These are phyloP conservation scores for Penicillium sp. DNA, from an alignment of 2,329 filamentous ascomycete species.

Conservation along the genomic window DNA sequence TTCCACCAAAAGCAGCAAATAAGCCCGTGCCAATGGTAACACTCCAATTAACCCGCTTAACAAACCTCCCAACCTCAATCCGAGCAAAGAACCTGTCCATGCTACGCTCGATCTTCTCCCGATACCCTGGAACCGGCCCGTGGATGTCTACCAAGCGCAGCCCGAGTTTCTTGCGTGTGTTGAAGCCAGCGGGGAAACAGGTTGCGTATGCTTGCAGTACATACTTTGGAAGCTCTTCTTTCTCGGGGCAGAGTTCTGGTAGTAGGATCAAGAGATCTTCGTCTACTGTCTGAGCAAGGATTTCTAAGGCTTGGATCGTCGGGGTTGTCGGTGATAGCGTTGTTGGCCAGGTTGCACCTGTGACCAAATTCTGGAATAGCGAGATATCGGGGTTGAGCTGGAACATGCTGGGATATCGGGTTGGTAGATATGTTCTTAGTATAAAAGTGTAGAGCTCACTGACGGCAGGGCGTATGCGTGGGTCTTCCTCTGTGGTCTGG, in stretches of 20 bases:
- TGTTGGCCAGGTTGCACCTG: constrained; percentile 43
- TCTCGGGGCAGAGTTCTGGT: constrained; percentile 32
- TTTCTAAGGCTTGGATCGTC: constrained; percentile 45
- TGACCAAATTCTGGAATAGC: constrained; percentile 49
- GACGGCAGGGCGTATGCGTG: constrained; percentile 49
- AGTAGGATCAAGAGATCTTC: constrained; percentile 61
- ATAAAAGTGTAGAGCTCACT: constrained; percentile 55
- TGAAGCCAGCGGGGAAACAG: constrained; percentile 60
- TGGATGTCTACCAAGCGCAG: constrained; percentile 57
- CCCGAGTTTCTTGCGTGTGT: constrained; percentile 55
- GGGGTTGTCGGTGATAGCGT: constrained; percentile 31
- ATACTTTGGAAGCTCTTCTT: constrained; percentile 45
- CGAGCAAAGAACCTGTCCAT: constrained; percentile 63
- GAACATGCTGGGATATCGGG: constrained; percentile 57
- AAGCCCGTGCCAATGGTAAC: constrained; percentile 41
- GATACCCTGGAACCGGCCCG: constrained; percentile 58
- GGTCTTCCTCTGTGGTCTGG: constrained; percentile 32
- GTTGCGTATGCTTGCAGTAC: constrained; percentile 56
- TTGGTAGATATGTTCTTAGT: constrained; percentile 55
- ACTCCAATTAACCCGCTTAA: constrained; percentile 56
- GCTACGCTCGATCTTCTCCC: constrained; percentile 54
- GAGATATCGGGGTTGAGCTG: constrained; percentile 24
- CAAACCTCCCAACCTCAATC: constrained; percentile 54
- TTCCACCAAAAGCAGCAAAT: constrained; percentile 41
- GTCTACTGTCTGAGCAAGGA: constrained; percentile 55